Conservation (phyloP, 345 rosid genomes). For the Populus ilicifolia region DNA sequence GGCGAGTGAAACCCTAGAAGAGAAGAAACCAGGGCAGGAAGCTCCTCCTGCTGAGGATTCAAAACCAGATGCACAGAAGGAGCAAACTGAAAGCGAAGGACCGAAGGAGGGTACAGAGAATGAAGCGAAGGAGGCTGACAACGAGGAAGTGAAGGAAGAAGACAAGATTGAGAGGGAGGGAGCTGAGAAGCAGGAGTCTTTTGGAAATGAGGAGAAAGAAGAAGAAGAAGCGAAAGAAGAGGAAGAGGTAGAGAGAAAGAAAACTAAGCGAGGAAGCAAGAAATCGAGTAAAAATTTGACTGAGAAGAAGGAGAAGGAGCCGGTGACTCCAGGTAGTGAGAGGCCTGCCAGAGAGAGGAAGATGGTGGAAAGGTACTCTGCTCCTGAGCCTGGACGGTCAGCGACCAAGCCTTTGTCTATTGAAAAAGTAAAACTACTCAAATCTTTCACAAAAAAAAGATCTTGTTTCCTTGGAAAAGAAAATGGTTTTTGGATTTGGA, state of each 20-base stretch:
- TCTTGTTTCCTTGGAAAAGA: background rate
- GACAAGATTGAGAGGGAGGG: slow-evolving; percentile 9
- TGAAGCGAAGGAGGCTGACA: background rate
- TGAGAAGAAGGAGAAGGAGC: slow-evolving; percentile 27
- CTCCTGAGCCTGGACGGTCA: slow-evolving; percentile 50
- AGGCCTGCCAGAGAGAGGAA: slow-evolving; percentile 90
- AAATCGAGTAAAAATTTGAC: slow-evolving; percentile 7
- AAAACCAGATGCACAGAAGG: slow-evolving; percentile 20
- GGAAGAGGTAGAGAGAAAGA: slow-evolving; percentile 22
- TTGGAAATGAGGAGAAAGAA: slow-evolving; percentile 6
- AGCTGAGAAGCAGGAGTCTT: slow-evolving; percentile 11
- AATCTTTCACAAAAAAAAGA: background rate
- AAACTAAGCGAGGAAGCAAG: background rate
- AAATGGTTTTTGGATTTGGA: background rate
- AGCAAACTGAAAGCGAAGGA: background rate
- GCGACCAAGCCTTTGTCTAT: slow-evolving; percentile 59
- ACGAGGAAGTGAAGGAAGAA: slow-evolving; percentile 15
- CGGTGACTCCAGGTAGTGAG: slow-evolving; percentile 55
- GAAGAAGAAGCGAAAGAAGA: slow-evolving; percentile 21
- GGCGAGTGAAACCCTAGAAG: slow-evolving; percentile 71
- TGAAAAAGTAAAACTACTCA: slow-evolving; percentile 47
- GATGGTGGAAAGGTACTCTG: slow-evolving; percentile 80
- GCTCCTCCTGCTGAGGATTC: slow-evolving; percentile 28
- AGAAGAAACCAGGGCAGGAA: slow-evolving; percentile 39
- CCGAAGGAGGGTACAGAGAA: background rate